A percentile compares a stretch with the other conserved stretches of the same genome.
Conservation (phyloP, 2,329 filamentous ascomycete genomes). For the Fusarium kyushuense region DNA sequence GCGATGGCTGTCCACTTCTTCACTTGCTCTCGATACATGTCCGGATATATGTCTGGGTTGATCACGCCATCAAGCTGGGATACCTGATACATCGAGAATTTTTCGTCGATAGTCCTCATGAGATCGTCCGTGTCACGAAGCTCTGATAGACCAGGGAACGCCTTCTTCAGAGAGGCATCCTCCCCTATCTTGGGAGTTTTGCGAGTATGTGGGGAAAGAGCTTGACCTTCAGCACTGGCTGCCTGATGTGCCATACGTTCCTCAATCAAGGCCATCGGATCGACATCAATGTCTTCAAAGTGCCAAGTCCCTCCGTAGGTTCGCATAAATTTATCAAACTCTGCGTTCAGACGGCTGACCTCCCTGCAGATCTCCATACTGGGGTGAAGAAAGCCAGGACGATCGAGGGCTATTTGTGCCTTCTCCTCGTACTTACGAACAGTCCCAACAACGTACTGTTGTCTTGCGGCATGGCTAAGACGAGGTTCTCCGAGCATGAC, state of each 20-base stretch:
- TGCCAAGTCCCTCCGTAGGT: conserved; percentile 42
- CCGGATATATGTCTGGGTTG: conserved; percentile 50
- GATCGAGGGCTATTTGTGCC: conserved; percentile 38
- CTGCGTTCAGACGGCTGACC: conserved; percentile 33
- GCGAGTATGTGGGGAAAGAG: neutral
- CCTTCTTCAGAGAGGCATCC: neutral
- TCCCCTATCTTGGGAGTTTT: neutral
- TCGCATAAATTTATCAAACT: conserved; percentile 49
- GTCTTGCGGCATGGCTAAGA: conserved; percentile 36
- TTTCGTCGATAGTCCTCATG: conserved; percentile 38
- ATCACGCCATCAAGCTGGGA: conserved; percentile 51
- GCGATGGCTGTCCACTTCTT: conserved; percentile 50
- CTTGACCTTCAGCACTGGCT: neutral
- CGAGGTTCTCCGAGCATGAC: conserved; percentile 47
- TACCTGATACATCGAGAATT: conserved; percentile 47
- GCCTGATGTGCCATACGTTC: neutral
- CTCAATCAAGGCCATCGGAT: conserved; percentile 18
- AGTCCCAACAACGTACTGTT: conserved; percentile 45
- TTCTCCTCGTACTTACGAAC: conserved; percentile 43
- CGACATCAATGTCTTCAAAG: conserved; percentile 44
- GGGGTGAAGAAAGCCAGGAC: conserved; percentile 42
- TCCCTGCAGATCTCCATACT: conserved; percentile 46
- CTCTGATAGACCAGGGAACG: conserved; percentile 10
- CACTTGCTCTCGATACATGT: conserved; percentile 51
- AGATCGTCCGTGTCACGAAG: conserved; percentile 10